Percentiles rank a stretch among this genome's conserved stretches.
Conservation (phyloP, 2,329 filamentous ascomycete genomes). For the Cladosporium sp. region DNA sequence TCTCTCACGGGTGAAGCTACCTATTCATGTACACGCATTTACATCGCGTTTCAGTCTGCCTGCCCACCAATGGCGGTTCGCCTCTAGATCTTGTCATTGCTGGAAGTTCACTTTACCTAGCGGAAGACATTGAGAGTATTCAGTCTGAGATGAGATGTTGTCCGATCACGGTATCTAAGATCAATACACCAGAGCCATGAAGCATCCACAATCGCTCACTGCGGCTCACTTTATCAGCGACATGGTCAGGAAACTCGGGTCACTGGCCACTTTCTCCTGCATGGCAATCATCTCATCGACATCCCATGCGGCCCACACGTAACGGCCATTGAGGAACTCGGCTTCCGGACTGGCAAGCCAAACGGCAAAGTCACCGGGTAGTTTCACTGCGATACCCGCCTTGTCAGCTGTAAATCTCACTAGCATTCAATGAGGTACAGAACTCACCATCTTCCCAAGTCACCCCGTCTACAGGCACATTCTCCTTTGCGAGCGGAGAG, state of each 20-base stretch:
- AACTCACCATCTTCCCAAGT: conserved; percentile 9
- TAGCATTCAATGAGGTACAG: not conserved
- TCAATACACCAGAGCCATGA: too few species aligned
- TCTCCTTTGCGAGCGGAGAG: not conserved
- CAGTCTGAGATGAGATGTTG: too few species aligned
- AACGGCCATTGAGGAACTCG: conserved; percentile 36
- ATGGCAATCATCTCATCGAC: conserved; percentile 35
- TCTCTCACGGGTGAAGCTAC: too few species aligned
- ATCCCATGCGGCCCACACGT: conserved; percentile 39
- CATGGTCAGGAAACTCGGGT: conserved; percentile 20
- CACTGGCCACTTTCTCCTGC: conserved; percentile 16
- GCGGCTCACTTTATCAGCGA: conserved; percentile 13
- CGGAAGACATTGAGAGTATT: too few species aligned
- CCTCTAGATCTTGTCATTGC: too few species aligned
- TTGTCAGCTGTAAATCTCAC: not conserved
- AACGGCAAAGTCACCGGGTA: conserved; percentile 30
- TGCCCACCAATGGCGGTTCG: too few species aligned
- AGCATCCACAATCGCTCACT: not conserved
- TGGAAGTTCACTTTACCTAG: too few species aligned
- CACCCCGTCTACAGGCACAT: not conserved
- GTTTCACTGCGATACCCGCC: not conserved
- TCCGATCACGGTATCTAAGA: too few species aligned
- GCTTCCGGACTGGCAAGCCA: conserved; percentile 39
- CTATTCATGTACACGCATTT: too few species aligned
- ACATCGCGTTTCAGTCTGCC: too few species aligned